phyloP scores from a whole-genome alignment of 2,329 filamentous ascomycete species.

The Nemania sp. region DNA sequence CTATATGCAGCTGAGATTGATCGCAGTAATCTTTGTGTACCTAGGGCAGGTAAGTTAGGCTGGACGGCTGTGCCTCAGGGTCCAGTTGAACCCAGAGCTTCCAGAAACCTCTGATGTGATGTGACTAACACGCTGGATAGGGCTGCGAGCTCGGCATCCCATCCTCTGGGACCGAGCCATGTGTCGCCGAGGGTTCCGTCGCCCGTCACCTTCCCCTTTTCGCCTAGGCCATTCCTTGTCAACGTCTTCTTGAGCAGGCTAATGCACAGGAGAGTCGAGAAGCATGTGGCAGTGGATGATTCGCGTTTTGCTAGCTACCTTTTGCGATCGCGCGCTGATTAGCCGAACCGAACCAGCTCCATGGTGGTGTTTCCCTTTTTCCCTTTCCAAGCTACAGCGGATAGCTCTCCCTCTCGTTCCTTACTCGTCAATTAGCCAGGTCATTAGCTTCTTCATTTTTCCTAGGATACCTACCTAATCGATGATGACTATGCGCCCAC shows the following conservation, averaged over 20 bases:
- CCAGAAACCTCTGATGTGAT: too few relatives aligned
- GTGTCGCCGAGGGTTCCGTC: slow-evolving; percentile 22
- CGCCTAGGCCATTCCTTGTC: slow-evolving; percentile 10
- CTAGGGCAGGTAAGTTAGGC: neutral
- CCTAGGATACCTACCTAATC: too few relatives aligned
- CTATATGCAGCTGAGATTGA: neutral
- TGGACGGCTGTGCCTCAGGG: too few relatives aligned
- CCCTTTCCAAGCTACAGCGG: neutral
- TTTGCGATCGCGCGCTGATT: slow-evolving; percentile 27
- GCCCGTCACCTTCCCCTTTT: slow-evolving; percentile 17
- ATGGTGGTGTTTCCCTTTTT: slow-evolving; percentile 6
- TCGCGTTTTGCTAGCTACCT: too few relatives aligned
- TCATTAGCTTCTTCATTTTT: neutral
- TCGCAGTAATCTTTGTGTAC: neutral
- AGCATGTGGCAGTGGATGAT: slow-evolving; percentile 25
- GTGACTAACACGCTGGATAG: neutral
- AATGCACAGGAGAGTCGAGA: slow-evolving; percentile 16
- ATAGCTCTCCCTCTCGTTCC: neutral
- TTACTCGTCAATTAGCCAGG: slow-evolving; percentile 8
- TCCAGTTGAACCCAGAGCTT: too few relatives aligned
- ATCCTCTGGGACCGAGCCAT: slow-evolving; percentile 24
- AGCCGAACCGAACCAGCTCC: slow-evolving; percentile 5
- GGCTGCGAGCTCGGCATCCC: slow-evolving; percentile 11
- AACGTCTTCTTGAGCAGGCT: slow-evolving; percentile 13
- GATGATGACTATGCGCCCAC: neutral